Evolutionary conservation across 345 rosid genomes (phyloP).

Genomic region (Euphorbia tirucalli): DNA sequence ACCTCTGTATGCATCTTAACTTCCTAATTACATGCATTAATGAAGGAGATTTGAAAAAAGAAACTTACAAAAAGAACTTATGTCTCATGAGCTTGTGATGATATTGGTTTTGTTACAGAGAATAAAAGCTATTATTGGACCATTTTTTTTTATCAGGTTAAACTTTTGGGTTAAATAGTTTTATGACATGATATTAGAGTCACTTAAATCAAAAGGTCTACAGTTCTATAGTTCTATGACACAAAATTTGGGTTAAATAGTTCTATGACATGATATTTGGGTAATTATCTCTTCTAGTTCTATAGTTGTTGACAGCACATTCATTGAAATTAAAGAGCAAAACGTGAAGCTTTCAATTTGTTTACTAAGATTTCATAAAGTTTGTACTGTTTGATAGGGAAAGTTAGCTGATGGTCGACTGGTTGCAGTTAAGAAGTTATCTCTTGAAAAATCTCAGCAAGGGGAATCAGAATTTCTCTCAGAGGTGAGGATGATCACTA

Average conservation of each 20-base stretch:
- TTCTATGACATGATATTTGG: too few relatives aligned
- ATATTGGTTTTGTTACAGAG: too few relatives aligned
- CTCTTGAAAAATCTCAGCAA: conserved; percentile 57
- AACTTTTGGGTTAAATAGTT: too few relatives aligned
- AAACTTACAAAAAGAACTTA: neutral
- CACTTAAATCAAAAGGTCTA: too few relatives aligned
- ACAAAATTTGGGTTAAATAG: too few relatives aligned
- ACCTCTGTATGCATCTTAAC: neutral
- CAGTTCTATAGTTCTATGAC: too few relatives aligned
- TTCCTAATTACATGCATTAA: neutral
- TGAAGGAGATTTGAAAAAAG: neutral
- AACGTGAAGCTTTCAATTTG: neutral
- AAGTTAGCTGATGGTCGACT: conserved; percentile 49
- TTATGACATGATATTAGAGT: too few relatives aligned
- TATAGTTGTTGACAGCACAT: too few relatives aligned
- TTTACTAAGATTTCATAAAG: neutral
- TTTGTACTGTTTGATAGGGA: conserved; percentile 36
- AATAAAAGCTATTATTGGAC: too few relatives aligned
- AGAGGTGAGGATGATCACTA: conserved; percentile 71
- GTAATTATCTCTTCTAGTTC: too few relatives aligned
- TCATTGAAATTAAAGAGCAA: neutral
- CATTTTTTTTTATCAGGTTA: too few relatives aligned
- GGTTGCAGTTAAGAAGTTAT: conserved; percentile 51
- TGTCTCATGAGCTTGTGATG: too few relatives aligned
- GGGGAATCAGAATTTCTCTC: conserved; percentile 67